Conservation (phyloP, 2,329 filamentous ascomycete species). For the Whalleya microplaca region DNA sequence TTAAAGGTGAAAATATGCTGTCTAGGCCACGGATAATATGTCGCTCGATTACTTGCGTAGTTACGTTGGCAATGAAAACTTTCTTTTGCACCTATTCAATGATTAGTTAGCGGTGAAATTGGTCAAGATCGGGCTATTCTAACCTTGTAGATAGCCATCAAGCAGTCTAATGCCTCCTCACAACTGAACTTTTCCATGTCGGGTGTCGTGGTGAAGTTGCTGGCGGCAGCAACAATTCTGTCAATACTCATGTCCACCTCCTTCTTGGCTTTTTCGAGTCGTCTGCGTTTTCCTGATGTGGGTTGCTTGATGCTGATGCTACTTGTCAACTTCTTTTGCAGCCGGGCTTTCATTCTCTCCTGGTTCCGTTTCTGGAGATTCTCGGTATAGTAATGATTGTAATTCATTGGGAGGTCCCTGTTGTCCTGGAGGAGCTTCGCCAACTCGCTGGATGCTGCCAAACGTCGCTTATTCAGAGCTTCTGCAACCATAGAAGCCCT, state of each 20-base stretch:
- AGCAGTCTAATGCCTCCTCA: slow-evolving; percentile 9
- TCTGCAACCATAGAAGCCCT: too few species aligned
- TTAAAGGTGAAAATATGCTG: slow-evolving; percentile 14
- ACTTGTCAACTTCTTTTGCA: too few species aligned
- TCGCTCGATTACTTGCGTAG: slow-evolving; percentile 13
- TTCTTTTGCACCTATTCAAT: slow-evolving; percentile 5
- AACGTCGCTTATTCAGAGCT: background rate
- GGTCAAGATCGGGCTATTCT: background rate
- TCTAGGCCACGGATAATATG: slow-evolving; percentile 11
- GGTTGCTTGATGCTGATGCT: too few species aligned
- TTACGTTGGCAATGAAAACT: slow-evolving; percentile 11
- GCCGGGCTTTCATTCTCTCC: too few species aligned
- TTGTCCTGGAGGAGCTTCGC: slow-evolving; percentile 34
- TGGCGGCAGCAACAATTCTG: background rate
- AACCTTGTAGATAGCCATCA: slow-evolving; percentile 10
- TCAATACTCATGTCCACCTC: background rate
- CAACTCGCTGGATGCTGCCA: slow-evolving; percentile 30
- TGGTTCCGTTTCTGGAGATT: slow-evolving; percentile 26
- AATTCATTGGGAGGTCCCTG: slow-evolving; percentile 38
- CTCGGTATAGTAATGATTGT: slow-evolving; percentile 42
- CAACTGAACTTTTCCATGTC: slow-evolving; percentile 14
- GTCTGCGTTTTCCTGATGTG: too few species aligned
- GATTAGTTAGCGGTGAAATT: background rate
- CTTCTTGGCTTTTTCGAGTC: too few species aligned
- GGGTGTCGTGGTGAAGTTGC: background rate